Conservation (phyloP, 2,329 filamentous ascomycete species). For the Colletotrichum limetticola region DNA sequence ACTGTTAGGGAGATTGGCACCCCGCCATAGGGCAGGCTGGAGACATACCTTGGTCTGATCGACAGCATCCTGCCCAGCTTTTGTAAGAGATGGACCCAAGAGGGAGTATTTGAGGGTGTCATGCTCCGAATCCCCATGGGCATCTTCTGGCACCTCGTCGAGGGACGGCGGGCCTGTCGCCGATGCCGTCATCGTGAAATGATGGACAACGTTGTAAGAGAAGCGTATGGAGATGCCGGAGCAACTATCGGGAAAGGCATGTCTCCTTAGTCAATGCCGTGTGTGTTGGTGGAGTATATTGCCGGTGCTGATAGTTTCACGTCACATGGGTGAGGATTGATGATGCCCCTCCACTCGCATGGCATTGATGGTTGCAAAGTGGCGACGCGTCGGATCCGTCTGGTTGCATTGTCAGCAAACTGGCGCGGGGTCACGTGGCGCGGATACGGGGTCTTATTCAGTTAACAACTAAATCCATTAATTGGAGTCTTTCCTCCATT, state of each 20-base stretch:
- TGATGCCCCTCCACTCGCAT: background rate
- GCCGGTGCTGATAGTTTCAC: background rate
- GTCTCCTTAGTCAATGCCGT: background rate
- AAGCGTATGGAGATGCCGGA: background rate
- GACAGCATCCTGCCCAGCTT: slow-evolving; percentile 92
- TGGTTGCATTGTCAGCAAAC: slow-evolving; percentile 11
- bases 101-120: slow-evolving; percentile 87
- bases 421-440: slow-evolving; percentile 23
- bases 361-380: background rate
- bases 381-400: background rate
- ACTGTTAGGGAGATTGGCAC: background rate
- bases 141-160: slow-evolving; percentile 7
- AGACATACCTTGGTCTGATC: slow-evolving; percentile 81
- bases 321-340: background rate
- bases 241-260: background rate
- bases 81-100: slow-evolving; percentile 89
- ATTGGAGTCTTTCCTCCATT: fast-evolving
- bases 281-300: background rate
- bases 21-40: background rate
- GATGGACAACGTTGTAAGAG: background rate
- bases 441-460: fast-evolving
- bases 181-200: slow-evolving; percentile 35
- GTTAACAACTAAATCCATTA: background rate
- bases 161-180: slow-evolving; percentile 3
- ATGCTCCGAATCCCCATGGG: slow-evolving; percentile 43